Base-by-base conservation (phyloP, 306 rosid species). In the Leucaena leucocephala region DNA sequence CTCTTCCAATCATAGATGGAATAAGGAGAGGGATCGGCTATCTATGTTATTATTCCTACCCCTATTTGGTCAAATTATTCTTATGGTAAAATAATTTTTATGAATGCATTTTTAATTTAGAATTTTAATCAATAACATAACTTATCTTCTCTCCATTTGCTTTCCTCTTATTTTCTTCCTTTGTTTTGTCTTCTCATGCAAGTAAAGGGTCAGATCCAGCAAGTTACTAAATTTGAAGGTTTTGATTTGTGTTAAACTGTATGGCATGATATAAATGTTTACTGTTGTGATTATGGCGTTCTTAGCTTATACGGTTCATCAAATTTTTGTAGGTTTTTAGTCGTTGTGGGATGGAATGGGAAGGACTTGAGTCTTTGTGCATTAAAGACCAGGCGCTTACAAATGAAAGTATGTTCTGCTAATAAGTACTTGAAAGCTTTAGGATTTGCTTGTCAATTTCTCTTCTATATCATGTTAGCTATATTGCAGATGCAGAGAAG, bases 401-500 rank as follows among this genome's bases (percentile, higher is more conserved):
- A 21, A 93, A 86, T 78, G 99, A 96, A 88, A 91, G 99, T 96
- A 87, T 77, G 99, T 81, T 81, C 52, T 82, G 14, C 46, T 67
- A 70, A 27, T 27, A 27, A n/a, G 44, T 74, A 66, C 49, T 38
- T 57, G 59, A 64, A 62, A 49, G 48, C 76, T 35, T 64, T 57
- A 49, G 35, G 59, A 59, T 55, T 72, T 72, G 11, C 65, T 10
- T 36, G 61, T 72, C 61, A 68, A 64, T 81, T 40, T 38, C 68
- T 52, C 33, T 74, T 66, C 59, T 62, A 66, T 77, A 68, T 67
- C 68, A 22, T 61, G 71, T 83, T 75, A 66, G n/a, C 43, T 75
- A 9, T 89, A 57, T 84, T 86, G 81, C 96, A 96, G 99, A 91
- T 89, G 91, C 93, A 68, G 99, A 96, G 86, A 96, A 96, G 88